Percentiles rank a stretch among this genome's conserved stretches.
These are phyloP conservation scores for Alternaria sp. DNA, from an alignment of 2,329 filamentous ascomycete genomes.

Conservation along the genomic window DNA sequence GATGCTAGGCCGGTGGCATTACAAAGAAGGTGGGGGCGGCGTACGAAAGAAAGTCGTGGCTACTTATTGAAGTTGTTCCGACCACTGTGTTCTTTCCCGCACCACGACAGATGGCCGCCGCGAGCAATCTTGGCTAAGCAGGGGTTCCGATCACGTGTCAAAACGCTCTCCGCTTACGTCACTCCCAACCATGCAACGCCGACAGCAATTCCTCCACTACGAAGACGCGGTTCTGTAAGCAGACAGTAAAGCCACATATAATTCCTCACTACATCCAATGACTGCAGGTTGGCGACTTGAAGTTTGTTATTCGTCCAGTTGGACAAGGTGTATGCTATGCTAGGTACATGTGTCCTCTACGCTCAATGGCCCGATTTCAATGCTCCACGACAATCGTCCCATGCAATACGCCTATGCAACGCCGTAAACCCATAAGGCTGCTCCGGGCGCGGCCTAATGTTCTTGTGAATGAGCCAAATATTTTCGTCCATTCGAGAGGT, in stretches of 20 bases:
- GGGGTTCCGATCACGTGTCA: slow-evolving; percentile 13
- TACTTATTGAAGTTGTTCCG: slow-evolving; percentile 32
- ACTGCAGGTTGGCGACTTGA: background rate
- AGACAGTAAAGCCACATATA: background rate
- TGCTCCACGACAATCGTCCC: slow-evolving; percentile 22
- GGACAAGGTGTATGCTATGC: slow-evolving; percentile 19
- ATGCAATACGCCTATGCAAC: slow-evolving; percentile 25
- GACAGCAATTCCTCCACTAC: background rate
- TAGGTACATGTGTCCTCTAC: slow-evolving; percentile 27
- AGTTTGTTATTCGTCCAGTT: slow-evolving; percentile 1
- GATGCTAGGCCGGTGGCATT: slow-evolving; percentile 30
- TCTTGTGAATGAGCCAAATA: background rate
- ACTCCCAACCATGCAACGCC: slow-evolving; percentile 1
- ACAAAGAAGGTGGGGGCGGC: slow-evolving; percentile 20
- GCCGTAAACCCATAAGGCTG: slow-evolving; percentile 3
- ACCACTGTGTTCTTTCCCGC: slow-evolving; percentile 39
- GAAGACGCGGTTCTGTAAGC: background rate
- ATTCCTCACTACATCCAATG: background rate
- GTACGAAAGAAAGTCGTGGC: slow-evolving; percentile 38
- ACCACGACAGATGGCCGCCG: slow-evolving; percentile 29
- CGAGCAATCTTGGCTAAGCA: slow-evolving; percentile 22
- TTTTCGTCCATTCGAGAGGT: background rate
- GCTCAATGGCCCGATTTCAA: slow-evolving; percentile 22
- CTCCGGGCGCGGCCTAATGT: background rate
- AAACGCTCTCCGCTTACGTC: slow-evolving; percentile 16